Base-by-base conservation (phyloP, 352 stramenopile species). In the Pythium chondricola region DNA sequence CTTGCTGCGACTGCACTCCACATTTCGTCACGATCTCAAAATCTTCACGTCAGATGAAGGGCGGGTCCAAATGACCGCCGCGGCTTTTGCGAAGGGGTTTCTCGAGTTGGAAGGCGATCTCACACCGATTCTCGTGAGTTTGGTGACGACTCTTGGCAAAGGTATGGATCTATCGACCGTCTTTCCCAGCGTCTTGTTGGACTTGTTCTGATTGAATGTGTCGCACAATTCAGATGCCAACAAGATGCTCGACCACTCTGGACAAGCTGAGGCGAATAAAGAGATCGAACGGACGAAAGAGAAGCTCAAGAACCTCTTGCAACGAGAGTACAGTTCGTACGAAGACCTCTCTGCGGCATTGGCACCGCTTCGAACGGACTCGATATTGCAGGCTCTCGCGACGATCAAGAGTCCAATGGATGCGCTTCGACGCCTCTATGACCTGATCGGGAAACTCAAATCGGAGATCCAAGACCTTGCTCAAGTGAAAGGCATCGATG, bases 21-120 rank as follows among this genome's bases (percentile, higher is more conserved):
- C 97, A 0, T 99, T 99, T 65, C 89, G 97, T 4, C 97, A 99
- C 74, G 97, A 99, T 63, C 74, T 99, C 25, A 99, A 99, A 67
- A 99, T 99, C 52, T 99, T 99, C 64, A 98, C 96, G 7, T 98
- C 83, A 4, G 97, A 99, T 61, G 97, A 99, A 85, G 97, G 97
- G 1, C 77, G 97, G 18, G 97, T 99, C 26, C 98, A 99, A 75
- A 99, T 99, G 72, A 99, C 97, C 18, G 97, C 97, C 0, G 97
- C 97, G n/a, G 96, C 96, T 5, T 99, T 99, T 64, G 93, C 97
- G 14, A 99, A 99, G 69, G 97, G 97, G 6, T 95, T 99, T 61
- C 69, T 99, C 0, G 96, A 99, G 62, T 74, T 99, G 0, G 97
- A 99, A 71, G 96, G 97, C 29, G 95, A 99, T 51, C 79, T 99